A percentile compares a stretch with the other conserved stretches of the same genome.
phyloP scores from a whole-genome alignment of 441 rosid genomes.

The Dalechampia spathulata region DNA sequence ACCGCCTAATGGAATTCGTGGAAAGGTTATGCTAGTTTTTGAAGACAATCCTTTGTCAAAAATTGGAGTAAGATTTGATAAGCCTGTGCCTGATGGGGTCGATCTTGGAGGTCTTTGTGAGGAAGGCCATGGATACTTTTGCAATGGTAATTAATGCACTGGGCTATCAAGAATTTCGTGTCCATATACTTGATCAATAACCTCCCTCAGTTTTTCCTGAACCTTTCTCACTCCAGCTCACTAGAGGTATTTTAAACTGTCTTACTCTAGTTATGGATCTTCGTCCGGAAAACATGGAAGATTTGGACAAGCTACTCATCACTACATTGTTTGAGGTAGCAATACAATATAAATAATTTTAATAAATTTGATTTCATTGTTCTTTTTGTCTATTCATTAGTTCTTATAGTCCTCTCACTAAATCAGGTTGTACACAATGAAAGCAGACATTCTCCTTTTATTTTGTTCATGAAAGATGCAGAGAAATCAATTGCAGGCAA shows the following conservation, averaged over 20 bases:
- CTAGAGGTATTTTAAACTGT: slow-evolving; percentile 10
- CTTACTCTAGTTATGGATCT: slow-evolving; percentile 49
- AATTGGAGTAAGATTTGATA: slow-evolving; percentile 73
- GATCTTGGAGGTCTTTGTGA: slow-evolving; percentile 68
- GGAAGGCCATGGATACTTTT: slow-evolving; percentile 59
- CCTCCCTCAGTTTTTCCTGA: neutral
- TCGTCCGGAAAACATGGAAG: slow-evolving; percentile 52
- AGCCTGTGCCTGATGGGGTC: slow-evolving; percentile 57
- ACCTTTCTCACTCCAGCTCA: slow-evolving; percentile 11
- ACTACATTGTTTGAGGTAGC: slow-evolving; percentile 67
- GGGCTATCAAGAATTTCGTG: too few species aligned
- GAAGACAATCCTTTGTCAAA: slow-evolving; percentile 62
- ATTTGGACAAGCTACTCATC: slow-evolving; percentile 56
- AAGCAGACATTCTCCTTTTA: slow-evolving; percentile 64
- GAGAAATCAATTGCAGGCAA: slow-evolving; percentile 76
- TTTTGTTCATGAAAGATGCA: slow-evolving; percentile 72
- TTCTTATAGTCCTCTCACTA: slow-evolving; percentile 8
- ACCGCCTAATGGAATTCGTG: slow-evolving; percentile 51
- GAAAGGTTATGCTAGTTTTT: slow-evolving; percentile 49
- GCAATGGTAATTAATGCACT: slow-evolving; percentile 77
- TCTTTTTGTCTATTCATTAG: slow-evolving; percentile 9
- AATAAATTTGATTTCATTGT: slow-evolving; percentile 7
- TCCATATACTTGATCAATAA: too few species aligned
- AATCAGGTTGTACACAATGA: slow-evolving; percentile 45
- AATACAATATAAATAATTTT: slow-evolving; percentile 2